Evolutionary conservation across 345 rosid genomes (phyloP), one percentile per base, ranked within the genome.

Genomic region (Zanthoxylum bungeanum): DNA sequence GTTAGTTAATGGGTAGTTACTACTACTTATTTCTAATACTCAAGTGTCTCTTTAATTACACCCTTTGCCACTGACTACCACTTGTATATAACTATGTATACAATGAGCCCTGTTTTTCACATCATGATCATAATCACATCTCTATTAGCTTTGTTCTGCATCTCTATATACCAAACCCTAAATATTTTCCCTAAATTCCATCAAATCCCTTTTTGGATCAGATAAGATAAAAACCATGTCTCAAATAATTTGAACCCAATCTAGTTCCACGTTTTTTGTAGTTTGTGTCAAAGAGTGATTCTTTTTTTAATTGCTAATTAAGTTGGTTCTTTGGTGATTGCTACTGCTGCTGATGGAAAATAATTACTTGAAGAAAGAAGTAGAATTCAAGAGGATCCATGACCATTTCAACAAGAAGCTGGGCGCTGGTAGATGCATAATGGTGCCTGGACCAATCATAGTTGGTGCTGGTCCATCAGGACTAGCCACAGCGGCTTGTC

Each of bases 401-500:
- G 92, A 85, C 59, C 83, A 52, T 53, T 78, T 76, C 33, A 57
- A 46, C 66, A 65, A 42, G 16, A 76, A 62, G n/a, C n/a, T n/a
- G n/a, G 3, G 74, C 55, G 47, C 79, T 22, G 8, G 82, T 22
- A 68, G 82, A 66, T 44, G 84, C 64, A 40, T 68, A 42, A 40
- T 76, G 83, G 84, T 85, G 7, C 73, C 73, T 0, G 92, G 91
- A 39, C 87, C 96, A 24, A 56, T 93, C 72, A 87, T 91, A 64
- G 88, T 93, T 12, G 97, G 98, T 14, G 94, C 91, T 1, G 98
- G 98, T 2, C 97, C 97, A 2, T 87, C 97, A 0, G 97, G 97
- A 1, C 76, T 93, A 5, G 96, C 93, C 25, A 65, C 82, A 1
- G 93, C 93, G 0, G 93, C 93, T 22, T 88, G 93, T 75, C 91